A percentile compares a stretch with the other conserved stretches of the same genome.
These are phyloP conservation scores for Pilatotrama ljubarskyi DNA, from an alignment of 768 basidiomycete genomes.

Conservation along the genomic window DNA sequence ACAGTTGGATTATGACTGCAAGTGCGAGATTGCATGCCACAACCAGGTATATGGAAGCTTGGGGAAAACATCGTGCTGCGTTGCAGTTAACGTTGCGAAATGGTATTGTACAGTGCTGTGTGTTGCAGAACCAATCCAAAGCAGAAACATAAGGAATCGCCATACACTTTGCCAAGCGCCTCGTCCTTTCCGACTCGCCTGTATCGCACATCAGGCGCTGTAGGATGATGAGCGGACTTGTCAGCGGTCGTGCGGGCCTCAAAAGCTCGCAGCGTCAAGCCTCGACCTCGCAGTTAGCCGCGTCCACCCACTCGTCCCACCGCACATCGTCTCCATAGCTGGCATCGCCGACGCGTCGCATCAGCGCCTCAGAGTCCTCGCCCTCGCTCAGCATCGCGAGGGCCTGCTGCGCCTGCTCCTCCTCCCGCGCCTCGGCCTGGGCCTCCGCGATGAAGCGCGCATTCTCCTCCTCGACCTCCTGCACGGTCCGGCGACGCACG, in stretches of 20 bases:
- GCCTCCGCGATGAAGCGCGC: conserved; percentile 10
- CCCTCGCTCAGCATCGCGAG: conserved; percentile 1
- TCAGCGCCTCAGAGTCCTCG: conserved; percentile 1
- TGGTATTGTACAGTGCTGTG: conserved; percentile 22
- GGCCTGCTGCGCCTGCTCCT: neutral
- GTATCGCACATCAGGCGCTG: neutral
- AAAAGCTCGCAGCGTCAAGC: too few relatives aligned
- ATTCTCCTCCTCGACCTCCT: conserved; percentile 32
- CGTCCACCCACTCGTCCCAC: conserved; percentile 31
- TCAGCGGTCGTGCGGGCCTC: too few relatives aligned
- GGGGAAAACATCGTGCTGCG: neutral
- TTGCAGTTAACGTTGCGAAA: neutral
- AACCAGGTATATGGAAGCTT: neutral
- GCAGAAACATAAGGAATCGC: neutral
- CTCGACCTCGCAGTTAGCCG: conserved; percentile 9
- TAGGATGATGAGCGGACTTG: too few relatives aligned
- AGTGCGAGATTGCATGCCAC: neutral
- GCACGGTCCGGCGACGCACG: conserved; percentile 49
- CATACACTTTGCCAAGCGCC: neutral
- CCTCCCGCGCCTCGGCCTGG: neutral
- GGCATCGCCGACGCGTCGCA: conserved; percentile 10
- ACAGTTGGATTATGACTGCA: neutral
- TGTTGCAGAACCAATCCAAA: conserved; percentile 7
- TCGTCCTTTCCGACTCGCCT: neutral
- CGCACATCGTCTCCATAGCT: conserved; percentile 23